Percentiles rank a stretch among this genome's conserved stretches.
phyloP scores from a whole-genome alignment of 257 asterid genomes.

The Primulina huaijiensis region DNA sequence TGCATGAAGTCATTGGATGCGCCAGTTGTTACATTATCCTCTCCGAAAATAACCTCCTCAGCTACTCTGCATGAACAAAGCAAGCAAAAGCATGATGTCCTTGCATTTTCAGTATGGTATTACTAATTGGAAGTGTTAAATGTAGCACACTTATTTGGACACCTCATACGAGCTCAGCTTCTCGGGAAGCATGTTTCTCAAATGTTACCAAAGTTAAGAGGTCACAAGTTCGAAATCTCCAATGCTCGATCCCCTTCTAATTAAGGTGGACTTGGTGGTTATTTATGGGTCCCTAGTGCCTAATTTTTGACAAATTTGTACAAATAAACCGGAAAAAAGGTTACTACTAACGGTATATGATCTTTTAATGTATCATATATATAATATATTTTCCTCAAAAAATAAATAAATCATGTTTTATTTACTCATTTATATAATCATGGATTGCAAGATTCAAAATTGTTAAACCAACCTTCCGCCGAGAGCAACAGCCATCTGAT shows the following conservation, averaged over 20 bases:
- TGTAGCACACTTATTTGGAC: neutral
- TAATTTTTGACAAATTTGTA: neutral
- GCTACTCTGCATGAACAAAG: constrained; percentile 56
- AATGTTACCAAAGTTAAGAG: neutral
- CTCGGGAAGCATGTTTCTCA: neutral
- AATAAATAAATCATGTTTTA: neutral
- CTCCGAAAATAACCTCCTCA: constrained; percentile 83
- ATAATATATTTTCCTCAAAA: neutral
- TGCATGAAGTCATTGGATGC: constrained; percentile 99
- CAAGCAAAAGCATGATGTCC: neutral
- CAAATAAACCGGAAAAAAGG: neutral
- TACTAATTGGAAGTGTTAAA: no score
- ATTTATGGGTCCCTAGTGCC: neutral
- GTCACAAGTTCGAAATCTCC: neutral
- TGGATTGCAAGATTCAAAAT: neutral
- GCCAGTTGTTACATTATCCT: constrained; percentile 95
- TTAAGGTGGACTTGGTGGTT: neutral
- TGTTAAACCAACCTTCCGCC: constrained; percentile 79
- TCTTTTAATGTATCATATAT: neutral
- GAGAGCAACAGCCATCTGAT: constrained; percentile 98
- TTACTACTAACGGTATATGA: neutral
- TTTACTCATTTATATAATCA: neutral
- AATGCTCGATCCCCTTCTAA: no score
- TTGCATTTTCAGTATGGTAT: neutral
- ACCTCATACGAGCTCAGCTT: neutral